Conservation (phyloP, 192 early-diverging fungal species). For the Pilaira anomala region DNA sequence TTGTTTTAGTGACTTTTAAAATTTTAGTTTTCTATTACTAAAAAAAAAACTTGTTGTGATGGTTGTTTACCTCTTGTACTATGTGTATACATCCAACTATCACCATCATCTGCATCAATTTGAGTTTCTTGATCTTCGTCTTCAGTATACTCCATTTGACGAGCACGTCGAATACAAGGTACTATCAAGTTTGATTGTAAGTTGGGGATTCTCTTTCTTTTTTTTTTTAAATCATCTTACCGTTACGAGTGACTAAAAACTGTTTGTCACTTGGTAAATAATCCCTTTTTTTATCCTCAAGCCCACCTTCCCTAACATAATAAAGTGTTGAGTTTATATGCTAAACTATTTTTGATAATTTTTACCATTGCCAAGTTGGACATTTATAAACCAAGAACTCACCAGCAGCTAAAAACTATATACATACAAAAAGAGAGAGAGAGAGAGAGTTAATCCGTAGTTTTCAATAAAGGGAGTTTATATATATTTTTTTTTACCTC, state of each 20-base stretch:
- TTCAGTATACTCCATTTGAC: slow-evolving; percentile 71
- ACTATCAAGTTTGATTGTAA: slow-evolving; percentile 44
- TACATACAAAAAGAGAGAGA: slow-evolving; percentile 16
- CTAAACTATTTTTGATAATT: too few relatives aligned
- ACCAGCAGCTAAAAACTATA: slow-evolving; percentile 89
- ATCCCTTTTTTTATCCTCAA: slow-evolving; percentile 74
- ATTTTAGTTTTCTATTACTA: too few relatives aligned
- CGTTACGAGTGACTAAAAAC: slow-evolving; percentile 92
- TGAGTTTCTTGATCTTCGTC: slow-evolving; percentile 59
- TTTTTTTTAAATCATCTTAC: slow-evolving; percentile 25
- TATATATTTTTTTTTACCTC: slow-evolving; percentile 52
- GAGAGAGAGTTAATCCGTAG: not conserved
- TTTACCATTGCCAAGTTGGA: slow-evolving; percentile 93
- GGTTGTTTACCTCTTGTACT: slow-evolving; percentile 50
- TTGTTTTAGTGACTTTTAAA: slow-evolving; percentile 33
- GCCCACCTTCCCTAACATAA: slow-evolving; percentile 48
- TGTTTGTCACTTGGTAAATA: slow-evolving; percentile 86
- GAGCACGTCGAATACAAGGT: slow-evolving; percentile 85
- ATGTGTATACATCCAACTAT: slow-evolving; percentile 87
- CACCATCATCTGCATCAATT: slow-evolving; percentile 59
- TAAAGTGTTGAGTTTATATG: not conserved
- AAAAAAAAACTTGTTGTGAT: not conserved
- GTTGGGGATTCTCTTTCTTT: not conserved
- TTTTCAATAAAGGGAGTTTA: too few relatives aligned
- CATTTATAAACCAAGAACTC: slow-evolving; percentile 99